Percentiles rank a stretch among this genome's conserved stretches.
Conservation (phyloP, 139 green algal genomes). For the Tetratostichococcus sp. region DNA sequence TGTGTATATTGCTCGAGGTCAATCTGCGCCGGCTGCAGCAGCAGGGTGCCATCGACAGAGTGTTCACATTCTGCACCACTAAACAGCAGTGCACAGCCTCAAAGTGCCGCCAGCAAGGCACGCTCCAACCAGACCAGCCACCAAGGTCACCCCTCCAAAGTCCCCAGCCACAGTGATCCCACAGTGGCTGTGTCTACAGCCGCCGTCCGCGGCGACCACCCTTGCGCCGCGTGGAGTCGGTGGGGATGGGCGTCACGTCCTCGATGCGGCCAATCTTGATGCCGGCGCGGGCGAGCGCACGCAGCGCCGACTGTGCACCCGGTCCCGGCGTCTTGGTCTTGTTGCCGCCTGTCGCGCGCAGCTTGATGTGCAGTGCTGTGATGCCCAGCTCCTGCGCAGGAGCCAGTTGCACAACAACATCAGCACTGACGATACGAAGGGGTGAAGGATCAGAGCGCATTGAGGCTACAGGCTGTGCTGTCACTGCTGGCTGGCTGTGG, state of each 20-base stretch:
- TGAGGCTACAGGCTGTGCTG: neutral
- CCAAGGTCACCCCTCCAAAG: neutral
- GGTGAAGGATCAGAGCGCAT: too few species aligned
- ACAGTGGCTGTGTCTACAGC: slow-evolving; percentile 49
- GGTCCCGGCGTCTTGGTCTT: slow-evolving; percentile 98
- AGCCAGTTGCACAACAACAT: neutral
- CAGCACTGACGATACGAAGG: too few species aligned
- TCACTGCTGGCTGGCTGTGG: too few species aligned
- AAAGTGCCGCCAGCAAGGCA: too few species aligned
- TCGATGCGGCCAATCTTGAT: slow-evolving; percentile 99
- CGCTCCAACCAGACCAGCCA: too few species aligned
- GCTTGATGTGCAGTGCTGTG: slow-evolving; percentile 98
- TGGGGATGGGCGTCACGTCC: slow-evolving; percentile 99
- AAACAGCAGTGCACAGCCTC: too few species aligned
- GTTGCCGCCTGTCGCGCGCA: slow-evolving; percentile 97
- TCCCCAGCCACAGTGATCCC: too few species aligned
- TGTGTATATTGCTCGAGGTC: too few species aligned
- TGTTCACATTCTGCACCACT: too few species aligned
- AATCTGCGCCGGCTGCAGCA: too few species aligned
- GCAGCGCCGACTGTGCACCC: slow-evolving; percentile 94
- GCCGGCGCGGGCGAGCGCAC: slow-evolving; percentile 94
- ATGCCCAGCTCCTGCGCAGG: slow-evolving; percentile 91
- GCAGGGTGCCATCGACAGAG: too few species aligned
- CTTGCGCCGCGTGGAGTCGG: slow-evolving; percentile 94
- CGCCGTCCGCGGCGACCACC: slow-evolving; percentile 94